phyloP scores from a whole-genome alignment of 371 early-diverging fungal genomes.

The Actinomortierella ambigua region DNA sequence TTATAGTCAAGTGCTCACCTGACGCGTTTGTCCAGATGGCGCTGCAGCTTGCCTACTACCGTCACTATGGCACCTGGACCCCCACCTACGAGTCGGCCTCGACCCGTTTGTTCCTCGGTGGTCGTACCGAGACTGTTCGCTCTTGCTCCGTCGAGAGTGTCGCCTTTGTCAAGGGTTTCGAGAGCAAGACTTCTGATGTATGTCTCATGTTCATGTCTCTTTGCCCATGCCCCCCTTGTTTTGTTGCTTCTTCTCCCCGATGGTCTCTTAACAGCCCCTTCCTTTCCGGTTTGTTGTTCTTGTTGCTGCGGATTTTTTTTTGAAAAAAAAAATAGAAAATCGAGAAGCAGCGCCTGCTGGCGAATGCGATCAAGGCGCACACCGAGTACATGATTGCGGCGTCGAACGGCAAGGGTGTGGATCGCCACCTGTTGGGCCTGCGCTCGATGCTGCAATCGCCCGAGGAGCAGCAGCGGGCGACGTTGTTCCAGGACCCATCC shows the following conservation, averaged over 20 bases:
- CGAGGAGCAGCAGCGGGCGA: conserved; percentile 55
- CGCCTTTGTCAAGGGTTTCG: conserved; percentile 68
- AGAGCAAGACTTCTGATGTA: conserved; percentile 60
- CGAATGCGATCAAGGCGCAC: conserved; percentile 66
- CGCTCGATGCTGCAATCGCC: conserved; percentile 57
- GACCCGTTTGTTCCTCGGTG: conserved; percentile 76
- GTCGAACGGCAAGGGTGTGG: conserved; percentile 66
- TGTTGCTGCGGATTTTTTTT: conserved; percentile 9
- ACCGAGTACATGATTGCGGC: conserved; percentile 70
- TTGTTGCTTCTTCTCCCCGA: too few species aligned
- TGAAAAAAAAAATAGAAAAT: conserved; percentile 50
- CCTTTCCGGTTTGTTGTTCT: too few species aligned
- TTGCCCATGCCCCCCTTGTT: neutral
- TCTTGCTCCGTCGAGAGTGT: conserved; percentile 71
- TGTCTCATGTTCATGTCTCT: conserved; percentile 4
- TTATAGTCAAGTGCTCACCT: conserved; percentile 66
- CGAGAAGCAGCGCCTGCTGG: conserved; percentile 62
- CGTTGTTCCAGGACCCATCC: conserved; percentile 72
- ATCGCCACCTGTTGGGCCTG: conserved; percentile 83
- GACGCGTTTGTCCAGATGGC: conserved; percentile 86
- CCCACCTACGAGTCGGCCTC: conserved; percentile 83
- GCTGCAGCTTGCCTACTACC: conserved; percentile 77
- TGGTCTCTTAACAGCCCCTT: neutral
- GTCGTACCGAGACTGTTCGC: conserved; percentile 88
- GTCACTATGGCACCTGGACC: conserved; percentile 61